Percentiles rank a stretch among this genome's conserved stretches.
phyloP scores from a whole-genome alignment of 208 protist genomes.

The Leptomonas seymouri region DNA sequence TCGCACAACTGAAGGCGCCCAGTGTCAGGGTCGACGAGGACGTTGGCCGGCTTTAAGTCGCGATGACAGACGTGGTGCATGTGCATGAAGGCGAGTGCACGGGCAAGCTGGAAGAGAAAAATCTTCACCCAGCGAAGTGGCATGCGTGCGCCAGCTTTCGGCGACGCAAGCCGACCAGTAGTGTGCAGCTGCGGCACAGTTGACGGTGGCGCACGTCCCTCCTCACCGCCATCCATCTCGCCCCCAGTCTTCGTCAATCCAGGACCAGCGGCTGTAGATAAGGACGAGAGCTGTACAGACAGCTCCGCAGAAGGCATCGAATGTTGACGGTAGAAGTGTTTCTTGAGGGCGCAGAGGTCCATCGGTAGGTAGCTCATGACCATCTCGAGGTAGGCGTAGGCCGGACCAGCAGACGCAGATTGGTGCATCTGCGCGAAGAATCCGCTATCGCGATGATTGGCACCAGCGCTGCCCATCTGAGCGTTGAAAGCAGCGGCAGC shows the following conservation, averaged over 20 bases:
- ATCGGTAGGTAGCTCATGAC: conserved; percentile 99
- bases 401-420: background rate
- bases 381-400: conserved; percentile 95
- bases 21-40: conserved; percentile 75
- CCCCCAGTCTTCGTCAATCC: background rate
- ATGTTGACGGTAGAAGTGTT: conserved; percentile 75
- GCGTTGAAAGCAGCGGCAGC: conserved; percentile 11
- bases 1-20: conserved; percentile 87
- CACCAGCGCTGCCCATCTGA: conserved; percentile 6
- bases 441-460: background rate
- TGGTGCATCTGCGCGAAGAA: conserved; percentile 10
- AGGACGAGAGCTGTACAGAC: background rate
- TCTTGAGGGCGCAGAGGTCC: conserved; percentile 94
- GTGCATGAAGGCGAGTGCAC: conserved; percentile 95
- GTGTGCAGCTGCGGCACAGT: background rate
- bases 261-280: background rate
- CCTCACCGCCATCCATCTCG: background rate
- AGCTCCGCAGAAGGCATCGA: conserved; percentile 31
- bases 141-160: conserved; percentile 12
- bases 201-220: background rate
- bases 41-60: conserved; percentile 91
- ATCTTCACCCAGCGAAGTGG: conserved; percentile 75
- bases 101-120: conserved; percentile 96
- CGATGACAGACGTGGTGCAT: conserved; percentile 79
- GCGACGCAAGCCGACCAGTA: conserved; percentile 1